Evolutionary conservation across 2,329 filamentous ascomycete genomes (phyloP).

Genomic region (Fusarium multiceps): DNA sequence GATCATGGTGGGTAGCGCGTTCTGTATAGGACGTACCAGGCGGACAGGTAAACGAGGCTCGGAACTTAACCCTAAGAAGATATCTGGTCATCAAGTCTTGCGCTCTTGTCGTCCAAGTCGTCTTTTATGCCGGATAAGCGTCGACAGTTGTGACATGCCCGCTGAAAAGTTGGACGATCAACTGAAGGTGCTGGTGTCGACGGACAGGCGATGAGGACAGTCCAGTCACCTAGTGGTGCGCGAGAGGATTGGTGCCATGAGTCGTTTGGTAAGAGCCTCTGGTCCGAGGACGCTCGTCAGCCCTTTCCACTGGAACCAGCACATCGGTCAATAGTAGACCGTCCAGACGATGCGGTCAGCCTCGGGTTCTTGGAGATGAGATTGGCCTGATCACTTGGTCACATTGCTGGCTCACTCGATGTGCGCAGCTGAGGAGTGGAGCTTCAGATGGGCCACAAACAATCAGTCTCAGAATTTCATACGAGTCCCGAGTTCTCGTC

Average conservation of each 20-base stretch:
- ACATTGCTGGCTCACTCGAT: conserved; percentile 38
- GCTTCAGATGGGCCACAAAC: conserved; percentile 61
- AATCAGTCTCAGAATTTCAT: conserved; percentile 58
- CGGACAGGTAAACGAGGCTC: conserved; percentile 70
- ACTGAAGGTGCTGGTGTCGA: conserved; percentile 49
- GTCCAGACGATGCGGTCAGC: conserved; percentile 51
- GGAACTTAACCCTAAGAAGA: conserved; percentile 98
- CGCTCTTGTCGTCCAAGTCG: conserved; percentile 75
- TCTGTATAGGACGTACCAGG: conserved; percentile 53
- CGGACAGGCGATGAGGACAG: conserved; percentile 62
- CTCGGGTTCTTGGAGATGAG: conserved; percentile 36
- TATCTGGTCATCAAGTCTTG: conserved; percentile 78
- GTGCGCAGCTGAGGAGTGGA: conserved; percentile 53
- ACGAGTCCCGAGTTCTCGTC: conserved; percentile 46
- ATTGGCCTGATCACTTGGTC: conserved; percentile 33
- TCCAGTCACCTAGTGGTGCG: conserved; percentile 68
- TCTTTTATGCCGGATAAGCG: conserved; percentile 68
- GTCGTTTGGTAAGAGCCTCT: conserved; percentile 80
- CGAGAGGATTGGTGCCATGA: conserved; percentile 76
- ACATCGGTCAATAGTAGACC: conserved; percentile 62
- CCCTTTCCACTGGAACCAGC: conserved; percentile 71
- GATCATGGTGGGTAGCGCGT: conserved; percentile 52
- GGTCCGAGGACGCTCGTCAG: conserved; percentile 80
- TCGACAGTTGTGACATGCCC: conserved; percentile 50
- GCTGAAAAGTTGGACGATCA: conserved; percentile 63